Evolutionary conservation across 2,329 filamentous ascomycete genomes (phyloP).

Genomic region (Lachnellula cervina): DNA sequence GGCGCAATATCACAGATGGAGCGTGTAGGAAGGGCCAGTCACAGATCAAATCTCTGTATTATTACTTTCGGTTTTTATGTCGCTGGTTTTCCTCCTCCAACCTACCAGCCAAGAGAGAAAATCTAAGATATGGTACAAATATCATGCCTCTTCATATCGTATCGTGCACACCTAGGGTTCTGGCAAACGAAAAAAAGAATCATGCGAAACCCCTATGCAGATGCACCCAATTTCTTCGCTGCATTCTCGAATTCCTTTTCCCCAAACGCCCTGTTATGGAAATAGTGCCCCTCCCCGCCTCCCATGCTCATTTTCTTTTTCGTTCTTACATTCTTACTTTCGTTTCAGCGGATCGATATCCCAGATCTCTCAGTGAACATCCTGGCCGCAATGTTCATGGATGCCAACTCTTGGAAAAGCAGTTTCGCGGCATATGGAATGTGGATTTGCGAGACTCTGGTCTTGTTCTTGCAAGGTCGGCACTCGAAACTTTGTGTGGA

Average conservation of each 20-base stretch:
- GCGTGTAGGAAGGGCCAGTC: neutral
- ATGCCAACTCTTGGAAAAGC: constrained; percentile 94
- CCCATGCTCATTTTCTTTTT: neutral
- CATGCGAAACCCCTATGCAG: constrained; percentile 4
- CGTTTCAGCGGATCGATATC: constrained; percentile 58
- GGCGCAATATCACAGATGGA: neutral
- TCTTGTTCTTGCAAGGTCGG: constrained; percentile 98
- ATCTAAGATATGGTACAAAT: constrained; percentile 12
- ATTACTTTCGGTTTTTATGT: constrained; percentile 6
- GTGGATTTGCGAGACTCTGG: constrained; percentile 94
- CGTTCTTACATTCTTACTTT: constrained; percentile 12
- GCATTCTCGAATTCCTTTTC: constrained; percentile 18
- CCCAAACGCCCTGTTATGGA: constrained; percentile 30
- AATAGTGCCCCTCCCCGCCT: constrained; percentile 11
- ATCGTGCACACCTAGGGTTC: neutral
- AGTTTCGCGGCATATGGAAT: constrained; percentile 98
- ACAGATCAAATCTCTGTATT: constrained; percentile 11
- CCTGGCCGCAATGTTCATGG: constrained; percentile 96
- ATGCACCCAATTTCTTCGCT: constrained; percentile 8
- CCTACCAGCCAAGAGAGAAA: no score
- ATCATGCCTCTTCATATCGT: neutral
- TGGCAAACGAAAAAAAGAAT: no score
- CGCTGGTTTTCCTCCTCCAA: no score
- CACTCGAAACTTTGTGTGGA: constrained; percentile 97
- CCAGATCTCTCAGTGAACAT: constrained; percentile 90